Evolutionary conservation across 768 basidiomycete species (phyloP).

Genomic region (Podaxis sp.): DNA sequence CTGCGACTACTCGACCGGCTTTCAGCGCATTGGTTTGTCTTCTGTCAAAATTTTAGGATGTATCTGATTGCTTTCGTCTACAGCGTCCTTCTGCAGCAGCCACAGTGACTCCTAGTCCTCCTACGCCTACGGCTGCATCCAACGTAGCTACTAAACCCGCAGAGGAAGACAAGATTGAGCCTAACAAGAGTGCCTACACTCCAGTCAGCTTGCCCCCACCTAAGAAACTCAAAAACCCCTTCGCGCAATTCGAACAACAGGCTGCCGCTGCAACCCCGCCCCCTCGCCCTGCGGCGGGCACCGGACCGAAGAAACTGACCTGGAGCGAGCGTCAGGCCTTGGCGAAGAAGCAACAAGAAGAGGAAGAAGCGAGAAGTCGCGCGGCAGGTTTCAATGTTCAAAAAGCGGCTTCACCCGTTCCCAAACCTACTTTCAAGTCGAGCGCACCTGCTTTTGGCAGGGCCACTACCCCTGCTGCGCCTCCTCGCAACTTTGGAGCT

Average conservation of each 20-base stretch:
- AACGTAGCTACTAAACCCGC: constrained; percentile 59
- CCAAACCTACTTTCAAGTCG: constrained; percentile 36
- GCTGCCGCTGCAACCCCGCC: constrained; percentile 24
- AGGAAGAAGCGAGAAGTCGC: constrained; percentile 66
- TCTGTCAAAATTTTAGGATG: not conserved
- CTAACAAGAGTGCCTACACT: constrained; percentile 83
- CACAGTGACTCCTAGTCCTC: constrained; percentile 23
- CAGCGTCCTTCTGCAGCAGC: constrained; percentile 15
- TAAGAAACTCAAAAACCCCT: constrained; percentile 84
- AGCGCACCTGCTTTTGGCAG: constrained; percentile 45
- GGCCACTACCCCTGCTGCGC: constrained; percentile 30
- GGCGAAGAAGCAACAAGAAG: constrained; percentile 83
- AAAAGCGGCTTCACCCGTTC: constrained; percentile 28
- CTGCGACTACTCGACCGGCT: constrained; percentile 27
- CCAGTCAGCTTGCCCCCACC: constrained; percentile 84
- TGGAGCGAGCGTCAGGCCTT: constrained; percentile 92
- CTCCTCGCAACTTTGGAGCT: constrained; percentile 42
- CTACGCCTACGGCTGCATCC: constrained; percentile 39
- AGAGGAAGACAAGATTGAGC: constrained; percentile 79
- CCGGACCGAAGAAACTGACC: constrained; percentile 72
- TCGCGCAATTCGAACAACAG: constrained; percentile 57
- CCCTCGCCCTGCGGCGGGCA: constrained; percentile 14
- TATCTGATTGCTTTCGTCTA: not conserved
- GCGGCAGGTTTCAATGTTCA: constrained; percentile 41
- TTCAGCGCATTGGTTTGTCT: constrained; percentile 30